Base-by-base conservation (phyloP, 1,284 basidiomycete genomes). In the Athelia psychrophila region DNA sequence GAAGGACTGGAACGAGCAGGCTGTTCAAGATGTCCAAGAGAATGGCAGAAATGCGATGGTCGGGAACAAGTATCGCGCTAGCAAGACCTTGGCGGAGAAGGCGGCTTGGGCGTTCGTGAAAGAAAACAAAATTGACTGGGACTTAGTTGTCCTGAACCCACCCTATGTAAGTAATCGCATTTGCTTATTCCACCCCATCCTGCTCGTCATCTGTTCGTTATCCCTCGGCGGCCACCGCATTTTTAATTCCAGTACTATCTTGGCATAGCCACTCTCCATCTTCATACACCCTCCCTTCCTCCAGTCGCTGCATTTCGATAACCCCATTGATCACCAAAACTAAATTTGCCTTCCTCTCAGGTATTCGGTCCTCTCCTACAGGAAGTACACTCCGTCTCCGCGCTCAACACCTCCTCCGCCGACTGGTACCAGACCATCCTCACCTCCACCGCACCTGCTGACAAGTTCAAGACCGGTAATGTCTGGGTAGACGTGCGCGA, bases 31-130 rank as follows among this genome's bases (percentile, higher is more conserved):
- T 45, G 72, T 86, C n/a, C 74, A 79, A 59, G 67, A 77, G 55
- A 73, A 79, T 49, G 84, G 86, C 13, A 64, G 63, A 18, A 72
- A 75, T 15, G 78, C 83, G 1, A 47, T 67, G 2, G 57, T 58
- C 1, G 52, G 63, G 6, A 63, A 69, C 42, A 82, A 79, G 60
- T 89, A 87, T 61, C 66, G 72, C 42, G 80, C 77, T 15, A 80
- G 77, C 22, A 92, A 93, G 73, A 81, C 79, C 3, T 70, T 92
- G 2, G 88, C 89, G 1, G 90, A 93, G 64, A 71, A 66, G 56
- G 76, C 75, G 20, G 79, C 79, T 4, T 84, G 80, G 81, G 72
- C 79, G 40, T 84, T 84, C 51, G 70, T 80, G 52, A 72, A 82
- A 50, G 80, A 83, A 61, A 58, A 64, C 2, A 63, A 59, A 30